phyloP scores from a whole-genome alignment of 2,329 filamentous ascomycete genomes.

The Diaporthe destruens region DNA sequence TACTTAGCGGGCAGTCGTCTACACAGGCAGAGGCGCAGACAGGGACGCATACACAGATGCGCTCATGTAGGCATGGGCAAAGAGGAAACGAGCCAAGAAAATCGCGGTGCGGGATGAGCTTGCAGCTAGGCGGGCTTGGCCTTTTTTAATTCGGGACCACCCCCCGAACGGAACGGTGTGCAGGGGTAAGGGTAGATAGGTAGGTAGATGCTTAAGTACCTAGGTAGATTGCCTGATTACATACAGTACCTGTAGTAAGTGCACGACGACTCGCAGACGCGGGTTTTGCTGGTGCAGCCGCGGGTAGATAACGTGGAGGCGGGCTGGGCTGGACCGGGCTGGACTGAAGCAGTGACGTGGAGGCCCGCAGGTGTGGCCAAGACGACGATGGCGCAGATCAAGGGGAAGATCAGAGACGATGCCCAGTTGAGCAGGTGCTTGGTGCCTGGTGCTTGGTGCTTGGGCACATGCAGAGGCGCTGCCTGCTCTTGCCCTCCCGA shows the following conservation, averaged over 20 bases:
- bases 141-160: constrained; percentile 33
- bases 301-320: constrained; percentile 1
- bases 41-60: not conserved
- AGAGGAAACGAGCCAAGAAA: constrained; percentile 31
- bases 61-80: constrained; percentile 7
- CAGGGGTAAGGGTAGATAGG: not conserved
- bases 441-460: too few species aligned
- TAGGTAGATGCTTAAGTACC: too few species aligned
- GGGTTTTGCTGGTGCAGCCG: constrained; percentile 3
- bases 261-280: constrained; percentile 11
- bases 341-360: too few species aligned
- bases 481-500: not conserved
- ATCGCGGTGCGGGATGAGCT: constrained; percentile 27
- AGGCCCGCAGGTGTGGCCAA: constrained; percentile 7
- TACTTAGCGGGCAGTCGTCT: constrained; percentile 3
- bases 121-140: constrained; percentile 35
- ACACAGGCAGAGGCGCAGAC: constrained; percentile 6
- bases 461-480: not conserved
- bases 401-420: constrained; percentile 25
- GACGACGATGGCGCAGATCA: constrained; percentile 18
- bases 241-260: too few species aligned
- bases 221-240: constrained; percentile 11
- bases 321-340: constrained; percentile 11
- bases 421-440: constrained; percentile 23
- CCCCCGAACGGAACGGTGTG: constrained; percentile 24